Evolutionary conservation across 1,284 basidiomycete genomes (phyloP).

Genomic region (Mrakiaceae sp.): DNA sequence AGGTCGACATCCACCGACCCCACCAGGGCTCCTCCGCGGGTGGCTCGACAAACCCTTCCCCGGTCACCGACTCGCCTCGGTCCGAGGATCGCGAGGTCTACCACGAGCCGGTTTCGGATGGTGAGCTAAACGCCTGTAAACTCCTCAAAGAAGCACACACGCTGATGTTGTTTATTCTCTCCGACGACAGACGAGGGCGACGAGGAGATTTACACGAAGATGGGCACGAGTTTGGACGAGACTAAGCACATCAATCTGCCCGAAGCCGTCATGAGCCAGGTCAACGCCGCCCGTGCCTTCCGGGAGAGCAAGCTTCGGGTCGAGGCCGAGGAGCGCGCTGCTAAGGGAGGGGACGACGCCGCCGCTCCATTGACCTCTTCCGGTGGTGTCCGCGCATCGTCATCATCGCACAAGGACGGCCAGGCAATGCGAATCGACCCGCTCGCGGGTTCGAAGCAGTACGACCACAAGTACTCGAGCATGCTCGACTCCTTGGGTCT

Average conservation of each 20-base stretch:
- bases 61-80: conserved; percentile 26
- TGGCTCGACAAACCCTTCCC: conserved; percentile 18
- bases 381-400: no score
- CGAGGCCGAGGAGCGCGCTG: conserved; percentile 22
- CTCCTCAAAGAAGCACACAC: no score
- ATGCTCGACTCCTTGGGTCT: conserved; percentile 29
- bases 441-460: conserved; percentile 62
- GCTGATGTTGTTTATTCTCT: conserved; percentile 34
- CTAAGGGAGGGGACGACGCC: neutral
- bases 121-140: conserved; percentile 43
- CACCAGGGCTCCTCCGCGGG: conserved; percentile 17
- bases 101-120: conserved; percentile 50
- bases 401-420: conserved; percentile 24
- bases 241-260: conserved; percentile 63
- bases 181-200: conserved; percentile 72
- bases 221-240: conserved; percentile 57
- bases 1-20: conserved; percentile 64
- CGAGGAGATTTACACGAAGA: conserved; percentile 53
- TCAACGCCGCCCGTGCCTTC: conserved; percentile 68
- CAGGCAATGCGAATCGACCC: conserved; percentile 63
- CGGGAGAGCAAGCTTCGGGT: conserved; percentile 65
- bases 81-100: conserved; percentile 16
- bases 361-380: neutral
- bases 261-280: conserved; percentile 57
- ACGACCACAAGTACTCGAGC: conserved; percentile 51